Evolutionary conservation across 1,284 basidiomycete genomes (phyloP).

Genomic region (Puccinia horiana): DNA sequence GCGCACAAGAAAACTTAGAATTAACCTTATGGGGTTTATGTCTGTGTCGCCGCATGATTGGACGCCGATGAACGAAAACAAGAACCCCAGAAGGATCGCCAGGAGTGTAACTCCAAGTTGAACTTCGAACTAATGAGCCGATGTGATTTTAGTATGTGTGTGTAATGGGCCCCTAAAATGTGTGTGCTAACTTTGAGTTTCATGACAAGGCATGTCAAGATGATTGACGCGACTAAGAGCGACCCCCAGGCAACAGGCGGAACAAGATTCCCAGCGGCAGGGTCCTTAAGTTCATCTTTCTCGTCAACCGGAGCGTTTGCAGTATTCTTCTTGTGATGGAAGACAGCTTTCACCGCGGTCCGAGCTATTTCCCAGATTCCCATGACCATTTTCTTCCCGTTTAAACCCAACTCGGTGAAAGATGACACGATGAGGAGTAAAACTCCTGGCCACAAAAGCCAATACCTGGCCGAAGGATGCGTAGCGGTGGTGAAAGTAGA

Average conservation of each 20-base stretch:
- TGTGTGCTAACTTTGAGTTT: slow-evolving; percentile 56
- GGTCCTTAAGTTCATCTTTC: slow-evolving; percentile 56
- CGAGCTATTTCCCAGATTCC: slow-evolving; percentile 54
- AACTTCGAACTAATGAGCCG: slow-evolving; percentile 54
- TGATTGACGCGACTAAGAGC: slow-evolving; percentile 63
- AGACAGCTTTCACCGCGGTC: slow-evolving; percentile 51
- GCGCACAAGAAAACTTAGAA: background rate
- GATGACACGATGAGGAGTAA: slow-evolving; percentile 60
- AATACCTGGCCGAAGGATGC: slow-evolving; percentile 68
- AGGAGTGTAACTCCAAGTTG: slow-evolving; percentile 61
- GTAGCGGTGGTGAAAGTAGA: slow-evolving; percentile 60
- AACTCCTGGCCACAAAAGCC: slow-evolving; percentile 71
- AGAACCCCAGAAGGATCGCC: slow-evolving; percentile 62
- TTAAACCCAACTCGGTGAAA: slow-evolving; percentile 57
- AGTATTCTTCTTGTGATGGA: slow-evolving; percentile 51
- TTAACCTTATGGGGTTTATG: slow-evolving; percentile 65
- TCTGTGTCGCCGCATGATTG: slow-evolving; percentile 66
- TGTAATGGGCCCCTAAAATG: slow-evolving; percentile 61
- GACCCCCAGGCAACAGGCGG: slow-evolving; percentile 66
- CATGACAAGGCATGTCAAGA: slow-evolving; percentile 65
- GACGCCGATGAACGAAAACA: slow-evolving; percentile 71
- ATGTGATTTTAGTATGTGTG: background rate
- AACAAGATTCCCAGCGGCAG: slow-evolving; percentile 65
- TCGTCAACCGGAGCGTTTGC: slow-evolving; percentile 57
- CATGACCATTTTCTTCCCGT: slow-evolving; percentile 56